Conservation (phyloP, 1,284 basidiomycete genomes). For the Ganoderma boninense region DNA sequence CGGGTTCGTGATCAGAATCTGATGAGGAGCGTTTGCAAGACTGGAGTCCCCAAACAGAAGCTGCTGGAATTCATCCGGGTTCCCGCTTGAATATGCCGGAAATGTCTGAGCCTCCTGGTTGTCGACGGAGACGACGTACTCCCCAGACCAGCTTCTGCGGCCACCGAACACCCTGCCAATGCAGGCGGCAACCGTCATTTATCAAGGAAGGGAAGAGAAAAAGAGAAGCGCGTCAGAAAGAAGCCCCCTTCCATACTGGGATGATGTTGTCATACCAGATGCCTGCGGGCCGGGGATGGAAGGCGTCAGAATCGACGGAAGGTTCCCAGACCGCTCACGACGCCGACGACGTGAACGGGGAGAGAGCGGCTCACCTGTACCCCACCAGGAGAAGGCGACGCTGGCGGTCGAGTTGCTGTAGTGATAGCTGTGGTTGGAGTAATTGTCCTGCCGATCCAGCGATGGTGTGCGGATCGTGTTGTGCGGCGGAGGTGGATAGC, state of each 20-base stretch:
- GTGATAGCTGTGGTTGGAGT: conserved; percentile 30
- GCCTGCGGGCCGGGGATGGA: conserved; percentile 12
- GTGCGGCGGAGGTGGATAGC: not conserved
- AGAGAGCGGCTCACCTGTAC: conserved; percentile 30
- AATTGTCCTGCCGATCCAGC: conserved; percentile 10
- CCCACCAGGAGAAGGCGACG: conserved; percentile 35
- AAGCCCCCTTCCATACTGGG: not conserved
- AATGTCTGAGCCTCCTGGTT: not conserved
- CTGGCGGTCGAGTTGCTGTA: conserved; percentile 32
- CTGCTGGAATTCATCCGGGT: conserved; percentile 18
- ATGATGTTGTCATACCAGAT: conserved; percentile 25
- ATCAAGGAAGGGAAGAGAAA: not conserved
- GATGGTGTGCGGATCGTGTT: conserved; percentile 5
- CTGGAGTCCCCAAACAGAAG: conserved; percentile 26
- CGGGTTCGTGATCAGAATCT: conserved; percentile 31
- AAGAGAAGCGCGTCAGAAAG: not conserved
- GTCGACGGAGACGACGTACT: conserved; percentile 34
- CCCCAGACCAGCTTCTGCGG: conserved; percentile 28
- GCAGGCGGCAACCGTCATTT: not conserved
- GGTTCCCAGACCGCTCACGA: not conserved
- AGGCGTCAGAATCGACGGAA: not conserved
- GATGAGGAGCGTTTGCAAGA: conserved; percentile 24
- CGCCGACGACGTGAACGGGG: not conserved
- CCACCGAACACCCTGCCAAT: conserved; percentile 33
- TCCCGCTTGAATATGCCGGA: conserved; percentile 20